phyloP scores from a whole-genome alignment of 768 basidiomycete genomes.

The Chalciporus pseudorubinellus region DNA sequence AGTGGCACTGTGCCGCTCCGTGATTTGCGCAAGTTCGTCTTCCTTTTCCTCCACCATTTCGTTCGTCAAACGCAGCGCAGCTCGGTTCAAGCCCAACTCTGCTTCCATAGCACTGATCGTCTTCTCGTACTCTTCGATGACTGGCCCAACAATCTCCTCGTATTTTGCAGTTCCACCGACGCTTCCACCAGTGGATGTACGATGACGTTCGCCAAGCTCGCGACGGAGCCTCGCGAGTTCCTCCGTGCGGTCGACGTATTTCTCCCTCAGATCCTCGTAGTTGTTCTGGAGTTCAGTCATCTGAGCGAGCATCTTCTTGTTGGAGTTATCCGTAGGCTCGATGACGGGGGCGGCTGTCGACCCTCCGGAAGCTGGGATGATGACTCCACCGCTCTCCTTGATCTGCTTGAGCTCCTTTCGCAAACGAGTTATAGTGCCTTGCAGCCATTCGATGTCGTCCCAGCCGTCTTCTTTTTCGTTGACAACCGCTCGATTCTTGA shows the following conservation, averaged over 20 bases:
- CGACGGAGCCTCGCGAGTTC: slow-evolving; percentile 78
- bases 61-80: slow-evolving; percentile 86
- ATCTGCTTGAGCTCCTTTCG: slow-evolving; percentile 82
- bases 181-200: slow-evolving; percentile 54
- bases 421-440: slow-evolving; percentile 78
- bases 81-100: slow-evolving; percentile 82
- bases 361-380: slow-evolving; percentile 26
- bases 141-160: slow-evolving; percentile 93
- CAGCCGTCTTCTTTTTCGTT: slow-evolving; percentile 97
- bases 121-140: slow-evolving; percentile 99
- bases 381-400: slow-evolving; percentile 58
- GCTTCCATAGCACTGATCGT: slow-evolving; percentile 94
- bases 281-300: slow-evolving; percentile 83
- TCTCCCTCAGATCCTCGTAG: slow-evolving; percentile 79
- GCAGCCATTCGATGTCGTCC: slow-evolving; percentile 98
- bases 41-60: slow-evolving; percentile 93
- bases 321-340: slow-evolving; percentile 55
- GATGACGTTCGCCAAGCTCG: slow-evolving; percentile 74
- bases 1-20: slow-evolving; percentile 70
- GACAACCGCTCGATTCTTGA: slow-evolving; percentile 90
- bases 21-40: slow-evolving; percentile 64
- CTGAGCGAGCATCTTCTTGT: slow-evolving; percentile 75
- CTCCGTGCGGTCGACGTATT: slow-evolving; percentile 85
- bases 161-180: slow-evolving; percentile 73
- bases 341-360: slow-evolving; percentile 19